Percentiles rank a stretch among this genome's conserved stretches.
Conservation (phyloP, 1,284 basidiomycete species). For the Ustilago trichophora region DNA sequence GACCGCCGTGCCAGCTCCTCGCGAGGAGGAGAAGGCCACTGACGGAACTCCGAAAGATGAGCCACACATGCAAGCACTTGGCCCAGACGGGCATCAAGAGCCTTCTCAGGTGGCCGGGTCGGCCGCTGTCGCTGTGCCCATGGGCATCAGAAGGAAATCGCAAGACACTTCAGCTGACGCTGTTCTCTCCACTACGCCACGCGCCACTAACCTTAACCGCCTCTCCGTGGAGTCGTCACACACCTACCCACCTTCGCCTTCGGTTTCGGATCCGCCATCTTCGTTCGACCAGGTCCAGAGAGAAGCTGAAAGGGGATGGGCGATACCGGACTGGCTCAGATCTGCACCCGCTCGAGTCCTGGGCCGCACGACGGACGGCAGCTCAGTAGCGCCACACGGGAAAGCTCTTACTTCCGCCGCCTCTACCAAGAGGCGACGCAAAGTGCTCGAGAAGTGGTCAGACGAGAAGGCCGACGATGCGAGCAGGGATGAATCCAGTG, state of each 20-base stretch:
- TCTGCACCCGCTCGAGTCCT: slow-evolving; percentile 32
- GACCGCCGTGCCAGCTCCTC: no score
- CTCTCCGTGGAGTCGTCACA: slow-evolving; percentile 34
- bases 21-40: background rate
- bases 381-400: background rate
- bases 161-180: slow-evolving; percentile 18
- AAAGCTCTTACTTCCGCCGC: background rate
- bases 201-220: slow-evolving; percentile 26
- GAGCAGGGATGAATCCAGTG: slow-evolving; percentile 22
- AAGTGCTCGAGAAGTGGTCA: slow-evolving; percentile 42
- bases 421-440: slow-evolving; percentile 12
- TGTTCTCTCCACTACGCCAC: slow-evolving; percentile 29
- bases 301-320: slow-evolving; percentile 47
- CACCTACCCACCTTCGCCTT: slow-evolving; percentile 45
- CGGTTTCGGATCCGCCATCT: slow-evolving; percentile 22
- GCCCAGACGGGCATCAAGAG: background rate
- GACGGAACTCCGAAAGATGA: no score
- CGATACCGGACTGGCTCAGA: slow-evolving; percentile 43
- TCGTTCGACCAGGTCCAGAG: slow-evolving; percentile 36
- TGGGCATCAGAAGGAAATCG: slow-evolving; percentile 10
- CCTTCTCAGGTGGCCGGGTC: background rate
- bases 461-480: slow-evolving; percentile 16
- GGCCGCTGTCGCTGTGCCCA: slow-evolving; percentile 18
- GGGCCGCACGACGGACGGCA: slow-evolving; percentile 12
- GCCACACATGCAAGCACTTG: no score